Evolutionary conservation across 2,329 filamentous ascomycete genomes (phyloP), one percentile per base, ranked within the genome.

Genomic region (Trichoderma citrinoviride): DNA sequence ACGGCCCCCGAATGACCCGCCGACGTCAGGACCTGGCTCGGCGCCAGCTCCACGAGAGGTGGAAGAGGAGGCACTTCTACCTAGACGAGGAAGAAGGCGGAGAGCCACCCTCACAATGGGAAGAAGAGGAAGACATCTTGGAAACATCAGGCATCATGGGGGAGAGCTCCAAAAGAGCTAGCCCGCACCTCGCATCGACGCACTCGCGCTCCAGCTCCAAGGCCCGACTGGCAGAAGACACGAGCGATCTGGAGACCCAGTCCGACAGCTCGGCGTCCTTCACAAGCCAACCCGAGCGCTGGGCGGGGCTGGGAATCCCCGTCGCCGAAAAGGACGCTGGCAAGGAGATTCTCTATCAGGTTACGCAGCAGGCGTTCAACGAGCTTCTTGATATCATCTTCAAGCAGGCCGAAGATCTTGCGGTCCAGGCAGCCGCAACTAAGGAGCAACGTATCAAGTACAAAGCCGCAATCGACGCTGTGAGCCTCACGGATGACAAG

Each of bases 321-420:
- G 87, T 91, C 69, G 88, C 90, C 0, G 93, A 97, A 75, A 85
- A 85, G 66, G 93, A 97, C 74, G 88, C 92, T 6, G 92, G 92
- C 43, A 92, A 90, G 70, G 92, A 98, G 73, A 90, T 97, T 4
- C 80, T 98, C 1, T 97, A 96, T 72, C 91, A 97, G 74, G 88
- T 96, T 37, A 93, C 92, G 0, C 93, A 97, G 75, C 90, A 97
- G 76, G 77, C 92, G 0, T 92, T 97, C 78, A 97, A 98, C 72
- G 93, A 98, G 77, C 81, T 98, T 2, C 85, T 99, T 0, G 92
- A 98, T 72, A 84, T 88, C 1, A 82, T 99, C 0, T 99, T 99
- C 79, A 90, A 90, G 70, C 82, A 84, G 5, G 89, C 90, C 68
- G 94, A 98, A 75, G 88, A 93, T 68, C 75, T 91, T 19, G 88